Evolutionary conservation across 2,329 filamentous ascomycete species (phyloP).

Genomic region (Monosporascus sp.): DNA sequence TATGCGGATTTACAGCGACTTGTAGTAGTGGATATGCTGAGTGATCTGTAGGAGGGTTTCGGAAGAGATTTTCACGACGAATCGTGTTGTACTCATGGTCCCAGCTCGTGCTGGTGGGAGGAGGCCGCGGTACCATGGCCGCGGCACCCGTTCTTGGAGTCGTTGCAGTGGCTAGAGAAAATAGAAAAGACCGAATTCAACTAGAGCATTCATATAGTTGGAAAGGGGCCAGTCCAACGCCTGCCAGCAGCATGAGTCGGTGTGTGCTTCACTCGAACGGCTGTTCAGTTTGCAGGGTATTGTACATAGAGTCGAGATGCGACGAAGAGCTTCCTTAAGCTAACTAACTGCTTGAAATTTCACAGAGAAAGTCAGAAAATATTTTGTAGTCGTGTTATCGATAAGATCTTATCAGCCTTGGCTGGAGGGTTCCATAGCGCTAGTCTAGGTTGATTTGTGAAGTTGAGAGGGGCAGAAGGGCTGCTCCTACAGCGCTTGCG

Average conservation of each 20-base stretch:
- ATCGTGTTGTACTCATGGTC: conserved; percentile 80
- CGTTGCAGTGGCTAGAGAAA: background rate
- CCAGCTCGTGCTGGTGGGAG: conserved; percentile 64
- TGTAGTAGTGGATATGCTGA: conserved; percentile 85
- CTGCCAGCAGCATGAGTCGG: too few species aligned
- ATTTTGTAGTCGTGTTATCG: background rate
- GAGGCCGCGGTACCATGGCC: conserved; percentile 48
- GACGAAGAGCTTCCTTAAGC: background rate
- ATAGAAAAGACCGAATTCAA: background rate
- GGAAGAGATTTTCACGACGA: conserved; percentile 82
- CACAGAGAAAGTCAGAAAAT: background rate
- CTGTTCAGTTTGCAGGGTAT: background rate
- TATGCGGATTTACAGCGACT: conserved; percentile 81
- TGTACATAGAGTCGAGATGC: too few species aligned
- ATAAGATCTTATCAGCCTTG: background rate
- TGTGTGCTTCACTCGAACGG: too few species aligned
- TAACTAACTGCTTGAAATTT: background rate
- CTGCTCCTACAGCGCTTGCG: too few species aligned
- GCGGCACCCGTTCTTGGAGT: background rate
- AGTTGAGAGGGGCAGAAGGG: too few species aligned
- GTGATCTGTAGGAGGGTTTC: conserved; percentile 79
- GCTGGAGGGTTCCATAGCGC: background rate
- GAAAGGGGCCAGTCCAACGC: too few species aligned
- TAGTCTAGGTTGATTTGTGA: too few species aligned
- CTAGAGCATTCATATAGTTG: too few species aligned